Conservation (phyloP, 2,329 filamentous ascomycete genomes). For the Sclerotinia sclerotiorum region DNA sequence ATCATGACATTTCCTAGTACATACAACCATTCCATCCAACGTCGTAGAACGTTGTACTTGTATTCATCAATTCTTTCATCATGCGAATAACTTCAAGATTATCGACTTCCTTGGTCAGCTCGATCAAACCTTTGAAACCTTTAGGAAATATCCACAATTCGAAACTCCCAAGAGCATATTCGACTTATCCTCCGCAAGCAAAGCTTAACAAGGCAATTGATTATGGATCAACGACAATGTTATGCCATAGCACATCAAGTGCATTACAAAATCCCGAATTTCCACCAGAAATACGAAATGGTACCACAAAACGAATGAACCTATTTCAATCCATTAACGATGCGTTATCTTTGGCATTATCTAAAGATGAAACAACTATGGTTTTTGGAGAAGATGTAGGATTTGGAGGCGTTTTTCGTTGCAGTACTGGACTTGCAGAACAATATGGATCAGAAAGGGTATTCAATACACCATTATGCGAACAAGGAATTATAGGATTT, state of each 20-base stretch:
- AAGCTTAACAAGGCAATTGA: slow-evolving; percentile 83
- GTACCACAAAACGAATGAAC: slow-evolving; percentile 82
- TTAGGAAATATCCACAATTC: background rate
- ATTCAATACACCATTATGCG: slow-evolving; percentile 93
- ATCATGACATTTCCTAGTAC: slow-evolving; percentile 4
- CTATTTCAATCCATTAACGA: slow-evolving; percentile 93
- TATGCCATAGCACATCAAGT: slow-evolving; percentile 75
- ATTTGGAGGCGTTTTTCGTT: slow-evolving; percentile 95
- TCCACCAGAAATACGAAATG: slow-evolving; percentile 60
- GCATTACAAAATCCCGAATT: slow-evolving; percentile 73
- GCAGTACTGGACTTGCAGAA: slow-evolving; percentile 84
- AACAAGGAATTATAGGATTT: slow-evolving; percentile 94
- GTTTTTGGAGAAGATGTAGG: slow-evolving; percentile 97
- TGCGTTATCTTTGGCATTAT: slow-evolving; percentile 77
- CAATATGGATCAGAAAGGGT: slow-evolving; percentile 86
- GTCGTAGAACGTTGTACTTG: slow-evolving; percentile 22
- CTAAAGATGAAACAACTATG: slow-evolving; percentile 79
- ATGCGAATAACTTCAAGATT: slow-evolving; percentile 17
- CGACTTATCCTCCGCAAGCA: slow-evolving; percentile 52
- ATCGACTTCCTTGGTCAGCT: background rate
- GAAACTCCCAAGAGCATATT: slow-evolving; percentile 31
- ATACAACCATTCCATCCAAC: background rate
- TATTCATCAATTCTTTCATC: background rate
- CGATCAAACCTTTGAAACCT: background rate
- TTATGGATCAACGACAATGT: slow-evolving; percentile 76